These are phyloP conservation scores for Microcos paniculata DNA, from an alignment of 345 rosid genomes.

Conservation along the genomic window DNA sequence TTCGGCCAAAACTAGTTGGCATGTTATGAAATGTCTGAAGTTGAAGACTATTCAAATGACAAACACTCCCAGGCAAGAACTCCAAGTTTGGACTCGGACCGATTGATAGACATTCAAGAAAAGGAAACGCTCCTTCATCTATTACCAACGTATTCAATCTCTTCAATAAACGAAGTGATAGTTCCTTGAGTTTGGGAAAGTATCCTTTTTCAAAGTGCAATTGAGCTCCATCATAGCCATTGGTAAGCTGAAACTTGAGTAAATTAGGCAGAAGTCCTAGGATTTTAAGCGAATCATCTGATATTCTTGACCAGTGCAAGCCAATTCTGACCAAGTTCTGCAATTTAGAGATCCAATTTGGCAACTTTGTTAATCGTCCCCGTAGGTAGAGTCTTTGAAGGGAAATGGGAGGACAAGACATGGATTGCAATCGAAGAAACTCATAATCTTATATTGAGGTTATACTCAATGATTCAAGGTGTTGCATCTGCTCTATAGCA, in stretches of 20 bases:
- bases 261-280: constrained; percentile 16
- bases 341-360: constrained; percentile 14
- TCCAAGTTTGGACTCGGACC: neutral
- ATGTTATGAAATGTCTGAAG: neutral
- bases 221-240: neutral
- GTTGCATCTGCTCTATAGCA: constrained; percentile 8
- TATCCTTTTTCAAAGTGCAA: neutral
- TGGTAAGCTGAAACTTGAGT: neutral
- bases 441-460: neutral
- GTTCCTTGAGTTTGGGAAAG: neutral
- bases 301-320: constrained; percentile 5
- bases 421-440: neutral
- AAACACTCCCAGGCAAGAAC: neutral
- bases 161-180: neutral
- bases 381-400: neutral
- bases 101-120: neutral
- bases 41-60: neutral
- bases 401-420: neutral
- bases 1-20: neutral
- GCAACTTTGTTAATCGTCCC: constrained; percentile 3
- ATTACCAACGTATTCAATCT: neutral
- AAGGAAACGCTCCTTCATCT: constrained; percentile 1
- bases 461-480: constrained; percentile 14
- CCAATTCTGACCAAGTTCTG: neutral
- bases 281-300: constrained; percentile 9